phyloP scores from a whole-genome alignment of 2,329 filamentous ascomycete species.

The Fusarium zealandicum region DNA sequence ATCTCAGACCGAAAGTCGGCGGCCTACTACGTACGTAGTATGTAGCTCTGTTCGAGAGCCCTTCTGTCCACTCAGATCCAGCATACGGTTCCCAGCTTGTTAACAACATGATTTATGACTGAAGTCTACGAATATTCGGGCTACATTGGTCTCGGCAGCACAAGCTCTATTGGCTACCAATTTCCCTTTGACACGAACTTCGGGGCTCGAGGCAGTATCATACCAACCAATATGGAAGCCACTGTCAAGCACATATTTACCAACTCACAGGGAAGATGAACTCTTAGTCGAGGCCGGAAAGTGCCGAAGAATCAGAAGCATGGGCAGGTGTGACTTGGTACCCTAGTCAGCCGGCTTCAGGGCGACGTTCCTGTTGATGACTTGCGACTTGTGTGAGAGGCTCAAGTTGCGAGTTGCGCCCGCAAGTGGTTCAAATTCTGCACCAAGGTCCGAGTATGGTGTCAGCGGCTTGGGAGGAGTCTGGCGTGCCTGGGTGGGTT shows the following conservation, averaged over 20 bases:
- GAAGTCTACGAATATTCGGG: too few relatives aligned
- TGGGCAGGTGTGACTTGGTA: slow-evolving; percentile 10
- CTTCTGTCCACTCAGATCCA: background rate
- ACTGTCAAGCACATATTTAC: too few relatives aligned
- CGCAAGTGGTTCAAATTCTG: slow-evolving; percentile 40
- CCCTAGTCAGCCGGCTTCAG: slow-evolving; percentile 23
- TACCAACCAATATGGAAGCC: too few relatives aligned
- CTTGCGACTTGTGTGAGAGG: slow-evolving; percentile 28
- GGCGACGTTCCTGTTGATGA: slow-evolving; percentile 28
- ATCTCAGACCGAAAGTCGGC: slow-evolving; percentile 1
- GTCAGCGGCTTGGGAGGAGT: slow-evolving; percentile 36
- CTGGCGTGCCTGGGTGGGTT: slow-evolving; percentile 27
- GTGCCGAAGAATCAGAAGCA: background rate
- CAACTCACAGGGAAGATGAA: too few relatives aligned
- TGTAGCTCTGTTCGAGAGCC: background rate
- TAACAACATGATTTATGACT: background rate
- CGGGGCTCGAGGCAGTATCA: too few relatives aligned
- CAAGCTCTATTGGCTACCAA: too few relatives aligned
- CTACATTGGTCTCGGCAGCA: too few relatives aligned
- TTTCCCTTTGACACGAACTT: too few relatives aligned
- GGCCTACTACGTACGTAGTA: too few relatives aligned
- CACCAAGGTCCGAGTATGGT: slow-evolving; percentile 37
- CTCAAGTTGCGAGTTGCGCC: slow-evolving; percentile 38
- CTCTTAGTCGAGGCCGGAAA: slow-evolving; percentile 21
- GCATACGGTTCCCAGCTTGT: background rate